Percentiles rank a stretch among this genome's conserved stretches.
Evolutionary conservation across 257 asterid genomes (phyloP).

Genomic region (Ophiorrhiza pumila): DNA sequence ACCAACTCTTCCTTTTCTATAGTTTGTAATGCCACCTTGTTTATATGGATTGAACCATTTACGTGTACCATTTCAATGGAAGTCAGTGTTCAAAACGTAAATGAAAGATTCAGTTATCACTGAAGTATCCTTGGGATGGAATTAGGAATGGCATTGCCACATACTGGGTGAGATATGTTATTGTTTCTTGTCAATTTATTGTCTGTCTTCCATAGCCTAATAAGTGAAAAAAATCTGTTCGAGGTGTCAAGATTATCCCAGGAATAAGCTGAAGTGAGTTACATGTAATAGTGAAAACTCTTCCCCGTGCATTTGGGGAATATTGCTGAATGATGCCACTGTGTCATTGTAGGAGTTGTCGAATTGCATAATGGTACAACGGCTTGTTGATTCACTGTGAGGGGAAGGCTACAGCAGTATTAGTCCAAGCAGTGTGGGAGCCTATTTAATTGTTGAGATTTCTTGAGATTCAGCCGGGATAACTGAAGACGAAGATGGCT

Average conservation of each 20-base stretch:
- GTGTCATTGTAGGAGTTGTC: neutral
- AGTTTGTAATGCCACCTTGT: neutral
- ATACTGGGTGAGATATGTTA: neutral
- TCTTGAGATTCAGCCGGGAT: neutral
- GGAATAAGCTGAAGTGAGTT: neutral
- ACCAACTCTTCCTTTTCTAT: neutral
- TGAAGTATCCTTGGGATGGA: neutral
- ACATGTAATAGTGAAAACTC: too few relatives aligned
- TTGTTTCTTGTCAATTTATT: too few relatives aligned
- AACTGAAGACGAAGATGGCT: too few relatives aligned
- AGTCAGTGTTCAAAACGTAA: neutral
- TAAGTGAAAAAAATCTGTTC: neutral
- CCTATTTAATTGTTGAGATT: too few relatives aligned
- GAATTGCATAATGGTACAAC: neutral
- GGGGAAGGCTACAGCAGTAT: neutral
- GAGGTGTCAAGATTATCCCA: neutral
- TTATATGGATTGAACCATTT: neutral
- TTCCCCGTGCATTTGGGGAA: neutral
- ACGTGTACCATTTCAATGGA: neutral
- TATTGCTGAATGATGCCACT: neutral
- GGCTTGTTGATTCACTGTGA: neutral
- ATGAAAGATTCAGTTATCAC: neutral
- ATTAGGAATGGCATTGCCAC: neutral
- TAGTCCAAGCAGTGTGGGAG: neutral
- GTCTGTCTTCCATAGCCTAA: neutral